Evolutionary conservation across 768 basidiomycete genomes (phyloP).

Genomic region (Suillus clintonianus): DNA sequence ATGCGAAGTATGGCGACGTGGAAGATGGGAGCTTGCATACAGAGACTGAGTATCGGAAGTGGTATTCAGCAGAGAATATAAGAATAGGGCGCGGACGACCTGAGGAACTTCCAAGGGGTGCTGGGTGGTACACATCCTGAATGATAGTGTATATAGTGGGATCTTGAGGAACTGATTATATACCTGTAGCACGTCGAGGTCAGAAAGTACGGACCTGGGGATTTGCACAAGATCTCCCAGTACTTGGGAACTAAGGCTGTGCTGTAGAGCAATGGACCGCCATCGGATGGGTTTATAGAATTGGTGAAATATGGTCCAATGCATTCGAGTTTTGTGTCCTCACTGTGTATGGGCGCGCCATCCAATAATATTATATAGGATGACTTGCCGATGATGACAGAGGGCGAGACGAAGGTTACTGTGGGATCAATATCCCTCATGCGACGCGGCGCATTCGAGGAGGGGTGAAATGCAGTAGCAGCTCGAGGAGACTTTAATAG

Average conservation of each 20-base stretch:
- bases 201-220: slow-evolving; percentile 42
- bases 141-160: slow-evolving; percentile 65
- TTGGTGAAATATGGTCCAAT: slow-evolving; percentile 34
- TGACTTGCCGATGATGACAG: slow-evolving; percentile 50
- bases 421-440: slow-evolving; percentile 65
- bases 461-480: not conserved
- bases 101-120: slow-evolving; percentile 19
- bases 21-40: slow-evolving; percentile 13
- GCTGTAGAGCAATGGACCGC: slow-evolving; percentile 52
- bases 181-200: slow-evolving; percentile 20
- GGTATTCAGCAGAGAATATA: slow-evolving; percentile 61
- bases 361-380: slow-evolving; percentile 55
- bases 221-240: slow-evolving; percentile 62
- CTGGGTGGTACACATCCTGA: slow-evolving; percentile 52
- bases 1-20: slow-evolving; percentile 10
- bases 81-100: slow-evolving; percentile 28
- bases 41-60: slow-evolving; percentile 46
- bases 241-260: slow-evolving; percentile 63
- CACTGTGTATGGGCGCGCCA: too few species aligned
- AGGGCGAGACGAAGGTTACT: slow-evolving; percentile 60
- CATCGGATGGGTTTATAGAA: slow-evolving; percentile 9
- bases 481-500: not conserved
- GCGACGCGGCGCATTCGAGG: slow-evolving; percentile 44
- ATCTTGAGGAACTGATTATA: slow-evolving; percentile 40
- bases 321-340: slow-evolving; percentile 35